Evolutionary conservation across 768 basidiomycete genomes (phyloP).

Genomic region (Obba rivulosa): DNA sequence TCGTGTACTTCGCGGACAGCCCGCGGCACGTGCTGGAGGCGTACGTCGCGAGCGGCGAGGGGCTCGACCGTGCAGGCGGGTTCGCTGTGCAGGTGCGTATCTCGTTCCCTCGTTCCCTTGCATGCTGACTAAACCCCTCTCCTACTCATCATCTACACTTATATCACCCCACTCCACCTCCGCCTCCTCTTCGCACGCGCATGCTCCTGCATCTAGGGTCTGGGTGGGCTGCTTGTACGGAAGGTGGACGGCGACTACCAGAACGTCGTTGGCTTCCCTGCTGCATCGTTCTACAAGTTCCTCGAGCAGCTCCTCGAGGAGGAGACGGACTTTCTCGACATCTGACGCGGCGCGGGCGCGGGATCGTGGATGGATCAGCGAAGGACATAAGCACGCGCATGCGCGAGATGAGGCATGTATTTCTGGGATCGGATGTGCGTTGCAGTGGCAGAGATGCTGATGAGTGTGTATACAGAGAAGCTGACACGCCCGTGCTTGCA

Average conservation of each 20-base stretch:
- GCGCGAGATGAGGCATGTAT: too few relatives aligned
- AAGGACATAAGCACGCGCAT: too few relatives aligned
- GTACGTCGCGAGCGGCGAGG: conserved; percentile 84
- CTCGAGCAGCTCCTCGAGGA: conserved; percentile 68
- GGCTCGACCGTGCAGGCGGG: conserved; percentile 84
- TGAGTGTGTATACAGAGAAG: too few relatives aligned
- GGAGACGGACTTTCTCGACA: conserved; percentile 61
- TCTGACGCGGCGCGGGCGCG: neutral
- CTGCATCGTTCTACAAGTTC: conserved; percentile 75
- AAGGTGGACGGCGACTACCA: conserved; percentile 87
- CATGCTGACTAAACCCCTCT: too few relatives aligned
- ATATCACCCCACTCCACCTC: neutral
- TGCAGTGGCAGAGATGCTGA: too few relatives aligned
- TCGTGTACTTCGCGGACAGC: conserved; percentile 74
- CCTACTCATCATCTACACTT: too few relatives aligned
- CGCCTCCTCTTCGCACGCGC: neutral
- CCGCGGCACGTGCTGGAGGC: conserved; percentile 55
- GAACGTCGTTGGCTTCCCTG: conserved; percentile 92
- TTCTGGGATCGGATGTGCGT: too few relatives aligned
- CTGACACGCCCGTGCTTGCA: too few relatives aligned
- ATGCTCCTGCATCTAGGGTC: conserved; percentile 42
- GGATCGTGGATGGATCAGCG: too few relatives aligned
- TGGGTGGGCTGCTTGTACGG: conserved; percentile 75
- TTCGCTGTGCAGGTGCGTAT: conserved; percentile 81
- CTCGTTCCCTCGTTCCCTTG: too few relatives aligned